Evolutionary conservation across 2,329 filamentous ascomycete species (phyloP).

Genomic region (Cryphonectria carpinicola): DNA sequence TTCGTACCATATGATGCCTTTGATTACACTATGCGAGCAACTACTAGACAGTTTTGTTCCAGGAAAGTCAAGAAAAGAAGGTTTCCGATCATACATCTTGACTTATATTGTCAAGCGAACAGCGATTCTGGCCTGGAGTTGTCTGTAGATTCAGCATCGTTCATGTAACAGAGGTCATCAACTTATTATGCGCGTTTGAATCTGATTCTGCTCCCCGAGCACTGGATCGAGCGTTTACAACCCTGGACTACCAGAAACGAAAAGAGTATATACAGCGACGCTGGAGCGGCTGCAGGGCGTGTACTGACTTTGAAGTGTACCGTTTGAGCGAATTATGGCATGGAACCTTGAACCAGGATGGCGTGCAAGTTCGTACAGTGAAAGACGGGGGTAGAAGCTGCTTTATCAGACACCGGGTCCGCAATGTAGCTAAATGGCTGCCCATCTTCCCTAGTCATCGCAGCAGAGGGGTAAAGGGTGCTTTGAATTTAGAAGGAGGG

Average conservation of each 20-base stretch:
- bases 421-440: neutral
- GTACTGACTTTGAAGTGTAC: neutral
- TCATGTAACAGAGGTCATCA: neutral
- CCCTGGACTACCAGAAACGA: neutral
- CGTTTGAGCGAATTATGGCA: neutral
- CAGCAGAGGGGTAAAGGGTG: neutral
- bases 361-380: neutral
- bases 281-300: neutral
- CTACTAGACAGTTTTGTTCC: neutral
- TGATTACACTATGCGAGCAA: neutral
- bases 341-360: neutral
- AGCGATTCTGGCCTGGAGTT: neutral
- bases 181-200: no score
- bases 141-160: neutral
- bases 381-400: neutral
- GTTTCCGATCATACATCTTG: neutral
- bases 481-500: neutral
- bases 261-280: neutral
- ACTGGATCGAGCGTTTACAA: neutral
- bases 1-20: neutral
- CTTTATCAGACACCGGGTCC: neutral
- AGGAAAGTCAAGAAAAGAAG: neutral
- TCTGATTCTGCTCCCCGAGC: no score
- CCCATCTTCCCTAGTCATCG: neutral
- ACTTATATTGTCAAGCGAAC: neutral